These are phyloP conservation scores for Trichomonas tenax DNA, from an alignment of 208 protist genomes.

Conservation along the genomic window DNA sequence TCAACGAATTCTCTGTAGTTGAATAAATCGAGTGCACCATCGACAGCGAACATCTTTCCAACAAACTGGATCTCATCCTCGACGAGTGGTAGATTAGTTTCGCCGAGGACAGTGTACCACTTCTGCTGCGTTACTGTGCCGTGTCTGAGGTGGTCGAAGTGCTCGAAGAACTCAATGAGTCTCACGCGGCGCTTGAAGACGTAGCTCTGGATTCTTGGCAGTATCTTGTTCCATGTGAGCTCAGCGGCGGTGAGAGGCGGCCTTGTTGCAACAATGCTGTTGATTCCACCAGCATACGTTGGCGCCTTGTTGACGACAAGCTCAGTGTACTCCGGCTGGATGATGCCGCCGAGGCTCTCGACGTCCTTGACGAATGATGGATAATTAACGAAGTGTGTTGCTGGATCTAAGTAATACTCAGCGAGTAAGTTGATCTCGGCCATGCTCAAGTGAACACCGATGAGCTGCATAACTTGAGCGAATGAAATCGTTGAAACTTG, in stretches of 20 bases:
- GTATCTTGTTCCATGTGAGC: not conserved
- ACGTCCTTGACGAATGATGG: not conserved
- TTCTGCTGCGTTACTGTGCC: not conserved
- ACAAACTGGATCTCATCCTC: constrained; percentile 16
- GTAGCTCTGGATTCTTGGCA: not conserved
- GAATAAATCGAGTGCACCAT: not conserved
- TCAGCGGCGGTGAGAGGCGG: not conserved
- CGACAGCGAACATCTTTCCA: not conserved
- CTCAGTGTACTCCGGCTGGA: not conserved
- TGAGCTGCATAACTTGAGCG: not conserved
- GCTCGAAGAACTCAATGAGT: constrained; percentile 5
- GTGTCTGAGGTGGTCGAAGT: not conserved
- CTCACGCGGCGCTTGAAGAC: not conserved
- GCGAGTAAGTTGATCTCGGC: not conserved
- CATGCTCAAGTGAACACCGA: not conserved
- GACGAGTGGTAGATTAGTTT: not conserved
- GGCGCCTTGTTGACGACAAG: not conserved
- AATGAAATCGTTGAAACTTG: not conserved
- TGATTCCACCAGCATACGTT: not conserved
- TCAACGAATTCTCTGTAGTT: not conserved
- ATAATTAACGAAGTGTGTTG: not conserved
- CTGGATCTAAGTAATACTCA: not conserved
- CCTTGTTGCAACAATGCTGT: not conserved
- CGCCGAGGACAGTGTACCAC: not conserved
- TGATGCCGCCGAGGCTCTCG: not conserved